phyloP scores from a whole-genome alignment of 805 yeast species.

The Saccharomycopsis sp. region DNA sequence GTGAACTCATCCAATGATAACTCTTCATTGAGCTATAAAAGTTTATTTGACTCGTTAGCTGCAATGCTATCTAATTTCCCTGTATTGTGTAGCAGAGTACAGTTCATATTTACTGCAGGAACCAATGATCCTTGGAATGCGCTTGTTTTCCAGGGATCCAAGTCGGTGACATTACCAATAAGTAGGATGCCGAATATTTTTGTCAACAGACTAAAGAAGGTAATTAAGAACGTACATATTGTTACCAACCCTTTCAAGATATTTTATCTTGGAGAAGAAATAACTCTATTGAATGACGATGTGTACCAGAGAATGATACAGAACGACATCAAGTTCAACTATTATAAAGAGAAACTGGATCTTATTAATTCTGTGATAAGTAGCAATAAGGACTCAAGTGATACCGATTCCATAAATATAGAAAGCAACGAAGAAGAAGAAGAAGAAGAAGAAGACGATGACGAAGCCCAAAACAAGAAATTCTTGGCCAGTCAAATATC shows the following conservation, averaged over 20 bases:
- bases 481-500: conserved; percentile 10
- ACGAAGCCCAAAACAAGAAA: conserved; percentile 23
- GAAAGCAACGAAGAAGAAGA: conserved; percentile 13
- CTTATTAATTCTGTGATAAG: background rate
- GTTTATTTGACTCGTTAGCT: conserved; percentile 70
- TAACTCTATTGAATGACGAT: conserved; percentile 69
- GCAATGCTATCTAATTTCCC: conserved; percentile 55
- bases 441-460: conserved; percentile 23
- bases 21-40: conserved; percentile 52
- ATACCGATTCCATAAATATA: conserved; percentile 2
- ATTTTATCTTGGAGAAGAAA: conserved; percentile 77
- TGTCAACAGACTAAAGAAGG: conserved; percentile 56
- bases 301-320: conserved; percentile 63
- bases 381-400: conserved; percentile 5
- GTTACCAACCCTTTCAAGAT: conserved; percentile 76
- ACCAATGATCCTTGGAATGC: conserved; percentile 92
- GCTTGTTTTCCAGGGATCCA: conserved; percentile 53
- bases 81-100: conserved; percentile 41
- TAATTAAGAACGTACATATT: conserved; percentile 48
- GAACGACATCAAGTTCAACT: conserved; percentile 53
- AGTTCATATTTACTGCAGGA: conserved; percentile 78
- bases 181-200: conserved; percentile 64
- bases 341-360: conserved; percentile 28
- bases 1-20: conserved; percentile 43
- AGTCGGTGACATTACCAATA: conserved; percentile 61